Base-by-base conservation (phyloP, 106 monocot genomes). In the Alisma plantagoaquatica region DNA sequence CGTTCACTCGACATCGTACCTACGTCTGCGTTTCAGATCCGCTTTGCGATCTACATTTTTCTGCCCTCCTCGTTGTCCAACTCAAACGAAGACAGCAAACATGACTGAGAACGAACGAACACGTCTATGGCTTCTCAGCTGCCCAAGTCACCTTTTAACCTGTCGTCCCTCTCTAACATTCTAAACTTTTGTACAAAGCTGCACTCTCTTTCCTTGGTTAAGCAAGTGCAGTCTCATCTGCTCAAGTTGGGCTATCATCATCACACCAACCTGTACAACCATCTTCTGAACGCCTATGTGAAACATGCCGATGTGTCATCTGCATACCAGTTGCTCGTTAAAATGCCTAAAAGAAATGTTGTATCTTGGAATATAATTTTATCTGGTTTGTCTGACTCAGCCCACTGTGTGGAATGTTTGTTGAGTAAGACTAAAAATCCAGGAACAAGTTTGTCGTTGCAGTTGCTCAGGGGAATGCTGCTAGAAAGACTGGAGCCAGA, bases 351-450 rank as follows among this genome's bases (percentile, higher is more conserved):
- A 0, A 60, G 60, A 23, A 46, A 60, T 17, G 25, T 46, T 29
- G 14, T 60, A 27, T 60, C 60, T 3, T 60, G 60, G 60, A 60
- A 60, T 21, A 60, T 43, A 29, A 27, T 60, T 10, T 46, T 60
- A 28, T 46, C 45, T 45, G 27, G 45, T 55, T 33, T 21, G 4
- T 10, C 6, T 2, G 8, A 4, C n/a, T 22, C 9, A 33, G 15
- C 25, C 8, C 16, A 5, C 11, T 1, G n/a, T 12, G 9, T 20
- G 10, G 3, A 17, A 20, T 17, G 3, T 20, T 0, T 10, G 43
- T 44, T 44, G 10, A 3, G 35, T 7, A 38, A 14, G 14, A 38
- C 6, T 6, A 14, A 38, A 14, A 38, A 14, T 7, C 6, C 35
- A 14, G 14, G 35, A 38, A 38, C 9, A 38, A 38, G 35, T 14